Evolutionary conservation across 345 rosid species (phyloP).

Genomic region (Lepidium didymum): DNA sequence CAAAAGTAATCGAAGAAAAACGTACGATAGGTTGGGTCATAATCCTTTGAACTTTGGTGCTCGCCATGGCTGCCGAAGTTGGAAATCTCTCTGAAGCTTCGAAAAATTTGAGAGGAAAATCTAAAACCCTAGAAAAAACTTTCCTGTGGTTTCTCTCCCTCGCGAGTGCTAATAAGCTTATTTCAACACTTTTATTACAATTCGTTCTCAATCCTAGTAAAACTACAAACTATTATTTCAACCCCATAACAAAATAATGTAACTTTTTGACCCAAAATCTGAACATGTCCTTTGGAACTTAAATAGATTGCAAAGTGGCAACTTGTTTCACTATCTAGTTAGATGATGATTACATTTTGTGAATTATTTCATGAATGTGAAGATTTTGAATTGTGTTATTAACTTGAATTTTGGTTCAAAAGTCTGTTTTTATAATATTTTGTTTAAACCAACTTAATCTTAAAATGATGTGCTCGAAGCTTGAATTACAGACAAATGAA

Average conservation of each 20-base stretch:
- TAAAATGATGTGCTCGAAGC: neutral
- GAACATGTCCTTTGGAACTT: no score
- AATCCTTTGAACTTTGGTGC: constrained; percentile 79
- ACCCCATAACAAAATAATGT: neutral
- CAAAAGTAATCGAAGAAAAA: neutral
- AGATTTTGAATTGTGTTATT: no score
- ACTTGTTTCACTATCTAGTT: neutral
- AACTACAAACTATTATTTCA: neutral
- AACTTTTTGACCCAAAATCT: neutral
- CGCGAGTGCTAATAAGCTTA: neutral
- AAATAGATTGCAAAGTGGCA: neutral
- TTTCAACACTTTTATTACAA: neutral
- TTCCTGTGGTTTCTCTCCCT: neutral
- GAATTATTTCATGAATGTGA: neutral
- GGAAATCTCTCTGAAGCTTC: neutral
- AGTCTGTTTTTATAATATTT: no score
- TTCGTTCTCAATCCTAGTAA: neutral
- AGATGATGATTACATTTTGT: neutral
- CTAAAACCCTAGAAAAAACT: constrained; percentile 18
- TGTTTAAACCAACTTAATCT: no score
- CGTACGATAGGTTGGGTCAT: constrained; percentile 80
- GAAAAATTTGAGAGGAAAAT: neutral
- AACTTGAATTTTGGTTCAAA: no score
- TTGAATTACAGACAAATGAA: neutral
- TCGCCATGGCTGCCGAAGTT: constrained; percentile 51